Evolutionary conservation across 1,284 basidiomycete genomes (phyloP).

Genomic region (Mycena citricolor): DNA sequence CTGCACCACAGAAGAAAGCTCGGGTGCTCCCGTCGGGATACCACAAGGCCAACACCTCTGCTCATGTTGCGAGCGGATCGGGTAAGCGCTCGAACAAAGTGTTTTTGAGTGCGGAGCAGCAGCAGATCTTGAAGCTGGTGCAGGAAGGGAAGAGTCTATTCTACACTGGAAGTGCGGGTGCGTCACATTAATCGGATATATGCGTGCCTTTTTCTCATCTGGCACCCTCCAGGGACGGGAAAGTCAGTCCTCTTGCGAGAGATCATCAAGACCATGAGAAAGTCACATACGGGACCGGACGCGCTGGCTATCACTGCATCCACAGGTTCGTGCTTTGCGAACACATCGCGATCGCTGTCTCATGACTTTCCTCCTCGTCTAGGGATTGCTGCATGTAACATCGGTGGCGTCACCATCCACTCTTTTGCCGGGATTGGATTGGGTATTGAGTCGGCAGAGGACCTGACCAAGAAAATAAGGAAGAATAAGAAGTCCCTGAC

Average conservation of each 20-base stretch:
- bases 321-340: conserved; percentile 52
- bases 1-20: conserved; percentile 47
- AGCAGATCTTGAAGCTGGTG: conserved; percentile 77
- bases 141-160: conserved; percentile 79
- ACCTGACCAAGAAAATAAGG: conserved; percentile 66
- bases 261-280: conserved; percentile 71
- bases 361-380: too few species aligned
- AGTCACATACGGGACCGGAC: conserved; percentile 54
- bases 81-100: conserved; percentile 43
- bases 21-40: conserved; percentile 54
- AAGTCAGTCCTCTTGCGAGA: conserved; percentile 93
- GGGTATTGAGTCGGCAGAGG: conserved; percentile 66
- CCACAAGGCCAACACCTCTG: conserved; percentile 31
- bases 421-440: conserved; percentile 92
- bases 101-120: conserved; percentile 81
- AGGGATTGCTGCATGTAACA: conserved; percentile 93
- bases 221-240: conserved; percentile 69
- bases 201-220: conserved; percentile 1
- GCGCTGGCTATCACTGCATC: conserved; percentile 92
- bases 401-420: conserved; percentile 91
- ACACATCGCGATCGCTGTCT: background rate
- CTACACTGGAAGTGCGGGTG: conserved; percentile 96
- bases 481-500: conserved; percentile 69
- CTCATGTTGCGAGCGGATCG: conserved; percentile 16
- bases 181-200: conserved; percentile 32